Conservation (phyloP, 2,329 filamentous ascomycete species). For the Ceratocystis papillata region DNA sequence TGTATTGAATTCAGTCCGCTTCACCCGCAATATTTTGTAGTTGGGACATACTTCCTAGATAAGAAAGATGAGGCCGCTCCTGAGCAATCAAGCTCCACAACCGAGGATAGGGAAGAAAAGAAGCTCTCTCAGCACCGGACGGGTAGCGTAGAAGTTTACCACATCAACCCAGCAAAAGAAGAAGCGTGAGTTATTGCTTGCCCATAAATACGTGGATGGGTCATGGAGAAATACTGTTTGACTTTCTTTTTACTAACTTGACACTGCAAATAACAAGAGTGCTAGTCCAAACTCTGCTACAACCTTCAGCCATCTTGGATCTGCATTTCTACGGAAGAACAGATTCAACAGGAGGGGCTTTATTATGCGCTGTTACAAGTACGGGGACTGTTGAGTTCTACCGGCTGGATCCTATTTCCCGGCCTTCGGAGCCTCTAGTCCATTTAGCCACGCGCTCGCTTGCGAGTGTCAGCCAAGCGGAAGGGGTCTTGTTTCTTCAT, state of each 20-base stretch:
- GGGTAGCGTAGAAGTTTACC: constrained; percentile 58
- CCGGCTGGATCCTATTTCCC: constrained; percentile 36
- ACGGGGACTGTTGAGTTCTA: constrained; percentile 60
- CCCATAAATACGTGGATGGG: not conserved
- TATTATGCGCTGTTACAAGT: constrained; percentile 68
- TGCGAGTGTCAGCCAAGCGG: constrained; percentile 42
- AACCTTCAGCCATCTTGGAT: constrained; percentile 69
- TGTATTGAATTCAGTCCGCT: constrained; percentile 64
- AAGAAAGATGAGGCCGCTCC: constrained; percentile 31
- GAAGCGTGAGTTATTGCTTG: constrained; percentile 17
- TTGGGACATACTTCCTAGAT: constrained; percentile 76
- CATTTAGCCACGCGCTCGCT: constrained; percentile 39
- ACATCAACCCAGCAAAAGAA: constrained; percentile 14
- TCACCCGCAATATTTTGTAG: constrained; percentile 54
- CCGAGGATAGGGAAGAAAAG: constrained; percentile 28
- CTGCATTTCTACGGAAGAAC: constrained; percentile 60
- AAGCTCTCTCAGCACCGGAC: constrained; percentile 48
- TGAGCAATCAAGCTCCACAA: constrained; percentile 15
- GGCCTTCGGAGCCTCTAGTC: constrained; percentile 31
- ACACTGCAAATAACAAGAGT: constrained; percentile 33
- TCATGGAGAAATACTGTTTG: not conserved
- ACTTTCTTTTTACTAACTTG: constrained; percentile 14
- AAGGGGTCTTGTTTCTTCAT: constrained; percentile 51
- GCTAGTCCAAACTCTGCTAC: constrained; percentile 47
- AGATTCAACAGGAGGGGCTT: constrained; percentile 33